These are phyloP conservation scores for Hyphopichia buzzinii DNA, from an alignment of 1,139 yeast genomes.

Conservation along the genomic window DNA sequence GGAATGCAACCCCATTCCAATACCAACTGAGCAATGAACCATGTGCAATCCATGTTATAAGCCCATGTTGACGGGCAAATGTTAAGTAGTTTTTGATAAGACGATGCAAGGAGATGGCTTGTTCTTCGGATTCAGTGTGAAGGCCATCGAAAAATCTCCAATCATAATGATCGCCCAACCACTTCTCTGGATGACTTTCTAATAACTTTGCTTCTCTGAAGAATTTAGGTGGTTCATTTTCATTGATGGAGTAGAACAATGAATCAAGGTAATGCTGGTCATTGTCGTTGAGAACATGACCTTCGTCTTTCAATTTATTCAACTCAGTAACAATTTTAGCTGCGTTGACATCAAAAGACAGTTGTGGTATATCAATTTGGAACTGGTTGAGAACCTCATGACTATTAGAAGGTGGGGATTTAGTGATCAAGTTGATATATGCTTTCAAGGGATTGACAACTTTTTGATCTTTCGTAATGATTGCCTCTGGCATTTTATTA, in stretches of 20 bases:
- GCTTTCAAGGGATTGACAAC: constrained; percentile 14
- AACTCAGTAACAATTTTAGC: constrained; percentile 8
- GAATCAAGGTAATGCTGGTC: constrained; percentile 20
- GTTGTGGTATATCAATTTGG: constrained; percentile 12
- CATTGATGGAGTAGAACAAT: constrained; percentile 21
- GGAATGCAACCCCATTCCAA: constrained; percentile 26
- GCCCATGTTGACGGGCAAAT: constrained; percentile 25
- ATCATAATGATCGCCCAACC: constrained; percentile 45
- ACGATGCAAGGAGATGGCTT: constrained; percentile 26
- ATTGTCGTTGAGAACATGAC: constrained; percentile 4
- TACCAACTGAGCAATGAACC: constrained; percentile 30
- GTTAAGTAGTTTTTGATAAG: constrained; percentile 30
- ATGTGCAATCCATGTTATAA: constrained; percentile 43
- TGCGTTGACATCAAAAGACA: constrained; percentile 16
- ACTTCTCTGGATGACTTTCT: constrained; percentile 13
- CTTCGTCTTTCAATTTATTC: constrained; percentile 4
- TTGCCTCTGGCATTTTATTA: constrained; percentile 24
- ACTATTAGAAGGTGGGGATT: constrained; percentile 8
- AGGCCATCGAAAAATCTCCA: constrained; percentile 49
- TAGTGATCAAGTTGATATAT: constrained; percentile 12
- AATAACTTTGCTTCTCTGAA: constrained; percentile 32
- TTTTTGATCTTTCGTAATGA: constrained; percentile 6
- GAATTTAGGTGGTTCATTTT: constrained; percentile 27
- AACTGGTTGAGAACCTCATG: constrained; percentile 7
- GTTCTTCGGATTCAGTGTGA: constrained; percentile 26